Conservation (phyloP, 2,329 filamentous ascomycete genomes). For the Pezicula neosporulosa region DNA sequence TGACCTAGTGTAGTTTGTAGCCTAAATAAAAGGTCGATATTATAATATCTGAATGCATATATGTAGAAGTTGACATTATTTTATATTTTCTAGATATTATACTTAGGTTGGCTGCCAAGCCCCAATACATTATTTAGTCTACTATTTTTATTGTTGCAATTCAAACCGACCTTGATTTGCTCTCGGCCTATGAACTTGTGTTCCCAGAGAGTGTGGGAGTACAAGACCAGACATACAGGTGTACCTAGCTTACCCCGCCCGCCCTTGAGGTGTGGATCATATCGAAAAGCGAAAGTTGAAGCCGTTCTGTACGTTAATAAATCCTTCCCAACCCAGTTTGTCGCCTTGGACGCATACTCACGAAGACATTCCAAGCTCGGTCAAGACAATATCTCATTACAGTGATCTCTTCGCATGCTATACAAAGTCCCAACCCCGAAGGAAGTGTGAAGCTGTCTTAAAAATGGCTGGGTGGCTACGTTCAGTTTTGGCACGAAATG, state of each 20-base stretch:
- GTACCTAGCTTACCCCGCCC: neutral
- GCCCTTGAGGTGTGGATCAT: neutral
- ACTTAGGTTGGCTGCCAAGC: too few relatives aligned
- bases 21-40: too few relatives aligned
- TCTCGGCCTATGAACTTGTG: too few relatives aligned
- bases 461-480: neutral
- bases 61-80: too few relatives aligned
- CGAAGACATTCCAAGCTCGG: neutral
- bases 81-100: too few relatives aligned
- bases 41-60: too few relatives aligned
- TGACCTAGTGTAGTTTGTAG: too few relatives aligned
- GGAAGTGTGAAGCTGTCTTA: neutral
- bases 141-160: too few relatives aligned
- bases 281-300: neutral
- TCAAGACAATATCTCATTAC: neutral
- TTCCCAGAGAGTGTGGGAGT: too few relatives aligned
- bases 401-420: neutral
- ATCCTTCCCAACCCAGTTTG: neutral
- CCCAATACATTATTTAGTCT: too few relatives aligned
- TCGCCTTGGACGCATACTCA: neutral
- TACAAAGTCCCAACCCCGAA: neutral
- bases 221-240: neutral
- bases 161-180: too few relatives aligned
- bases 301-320: neutral
- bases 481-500: neutral